Base-by-base conservation (phyloP, 345 rosid species). In the Erysimum cheiranthoides region DNA sequence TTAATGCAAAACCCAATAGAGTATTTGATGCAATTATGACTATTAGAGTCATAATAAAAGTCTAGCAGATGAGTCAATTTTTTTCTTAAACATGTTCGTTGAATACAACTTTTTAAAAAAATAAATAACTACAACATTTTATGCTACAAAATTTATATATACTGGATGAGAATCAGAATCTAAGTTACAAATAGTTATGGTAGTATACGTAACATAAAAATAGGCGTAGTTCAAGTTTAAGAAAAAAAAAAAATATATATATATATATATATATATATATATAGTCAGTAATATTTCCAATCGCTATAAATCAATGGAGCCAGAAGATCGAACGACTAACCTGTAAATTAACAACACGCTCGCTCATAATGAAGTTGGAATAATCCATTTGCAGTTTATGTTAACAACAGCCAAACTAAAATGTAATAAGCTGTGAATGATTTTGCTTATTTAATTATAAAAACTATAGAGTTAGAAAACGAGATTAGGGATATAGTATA, bases 401-500 rank as follows among this genome's bases (percentile, higher is more conserved):
- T 1, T 1, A 56, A 25, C 0, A 47, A 17, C 2, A 25, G 25
- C 13, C 17, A 36, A 6, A 50, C 6, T n/a, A 57, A 61, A 28
- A 27, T 63, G 54, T 62, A 30, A 50, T 58, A 21, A 59, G 34
- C 47, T 59, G 66, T 61, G 18, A 50, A 61, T 60, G 16, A 46
- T 58, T 38, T 56, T 51, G 5, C 18, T 43, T 45, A 45, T 45
- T 45, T n/a, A 18, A 45, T 45, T 2, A 45, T 45, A 45, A 46
- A 53, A 45, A 3, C 43, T 45, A 30, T 54, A 70, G 63, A 77
- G 71, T 54, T 42, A 52, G 49, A 70, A 18, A 45, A 46, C 46
- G 31, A 40, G 79, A 75, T 70, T 54, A 70, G 66, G 52, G 70
- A 46, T 53, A 70, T 76, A 4, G 0, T 67, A 25, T 61, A 68